Percentiles rank a stretch among this genome's conserved stretches.
These are phyloP conservation scores for Cephalotrichum gorgonifer DNA, from an alignment of 2,329 filamentous ascomycete genomes.

Conservation along the genomic window DNA sequence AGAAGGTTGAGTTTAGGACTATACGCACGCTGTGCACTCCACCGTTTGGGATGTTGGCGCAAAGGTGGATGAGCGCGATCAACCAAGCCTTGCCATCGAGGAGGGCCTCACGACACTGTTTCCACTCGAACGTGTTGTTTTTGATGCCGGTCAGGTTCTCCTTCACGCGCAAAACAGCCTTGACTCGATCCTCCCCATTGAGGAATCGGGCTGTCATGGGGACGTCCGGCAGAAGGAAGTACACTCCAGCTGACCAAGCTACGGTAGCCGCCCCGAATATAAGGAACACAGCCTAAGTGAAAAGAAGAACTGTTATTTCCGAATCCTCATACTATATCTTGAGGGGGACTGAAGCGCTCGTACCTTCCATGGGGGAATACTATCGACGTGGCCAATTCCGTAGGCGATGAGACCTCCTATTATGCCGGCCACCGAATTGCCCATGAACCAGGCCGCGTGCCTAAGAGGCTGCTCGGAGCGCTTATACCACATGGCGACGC, in stretches of 20 bases:
- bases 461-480: slow-evolving; percentile 18
- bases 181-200: slow-evolving; percentile 13
- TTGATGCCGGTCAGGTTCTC: slow-evolving; percentile 17
- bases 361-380: slow-evolving; percentile 9
- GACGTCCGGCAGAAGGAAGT: slow-evolving; percentile 49
- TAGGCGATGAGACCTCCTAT: slow-evolving; percentile 18
- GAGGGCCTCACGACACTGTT: slow-evolving; percentile 19
- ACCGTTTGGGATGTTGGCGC: slow-evolving; percentile 18
- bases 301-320: background rate
- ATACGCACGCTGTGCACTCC: slow-evolving; percentile 14
- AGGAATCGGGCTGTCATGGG: slow-evolving; percentile 13
- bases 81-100: slow-evolving; percentile 15
- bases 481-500: slow-evolving; percentile 24
- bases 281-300: slow-evolving; percentile 11
- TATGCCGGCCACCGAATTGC: slow-evolving; percentile 17
- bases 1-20: slow-evolving; percentile 5
- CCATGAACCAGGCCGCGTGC: slow-evolving; percentile 21
- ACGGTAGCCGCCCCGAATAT: slow-evolving; percentile 14
- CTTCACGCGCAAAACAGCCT: slow-evolving; percentile 20
- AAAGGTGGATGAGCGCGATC: slow-evolving; percentile 14
- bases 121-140: slow-evolving; percentile 14
- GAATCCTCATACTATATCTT: background rate
- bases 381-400: slow-evolving; percentile 18
- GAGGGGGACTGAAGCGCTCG: background rate
- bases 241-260: slow-evolving; percentile 15